These are phyloP conservation scores for Wilcoxina mikolae DNA, from an alignment of 495 filamentous ascomycete species.

Conservation along the genomic window DNA sequence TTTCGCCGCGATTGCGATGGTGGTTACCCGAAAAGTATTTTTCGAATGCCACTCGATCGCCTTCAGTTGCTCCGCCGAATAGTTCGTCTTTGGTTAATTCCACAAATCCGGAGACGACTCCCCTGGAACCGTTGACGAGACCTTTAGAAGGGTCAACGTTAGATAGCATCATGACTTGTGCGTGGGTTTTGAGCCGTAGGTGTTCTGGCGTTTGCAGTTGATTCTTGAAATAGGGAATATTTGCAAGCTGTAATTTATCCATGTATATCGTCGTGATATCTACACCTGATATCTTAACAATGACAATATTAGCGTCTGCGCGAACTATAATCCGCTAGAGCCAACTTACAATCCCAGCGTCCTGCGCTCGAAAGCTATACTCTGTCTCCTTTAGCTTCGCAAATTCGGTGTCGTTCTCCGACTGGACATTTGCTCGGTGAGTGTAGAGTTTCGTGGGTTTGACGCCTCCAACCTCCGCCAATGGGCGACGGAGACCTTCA, in stretches of 20 bases:
- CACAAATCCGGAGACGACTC: conserved; percentile 26
- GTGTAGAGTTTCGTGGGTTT: conserved; percentile 22
- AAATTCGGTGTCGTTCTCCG: conserved; percentile 21
- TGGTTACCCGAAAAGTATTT: neutral
- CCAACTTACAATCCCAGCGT: conserved; percentile 1
- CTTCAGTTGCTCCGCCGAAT: neutral
- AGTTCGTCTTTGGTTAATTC: conserved; percentile 9
- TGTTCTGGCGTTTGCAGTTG: conserved; percentile 14
- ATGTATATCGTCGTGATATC: neutral
- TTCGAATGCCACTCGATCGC: neutral
- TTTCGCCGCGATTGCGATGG: neutral
- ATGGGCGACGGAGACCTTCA: conserved; percentile 9
- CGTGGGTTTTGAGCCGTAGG: conserved; percentile 31
- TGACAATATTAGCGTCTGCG: too few relatives aligned
- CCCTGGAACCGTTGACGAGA: conserved; percentile 42
- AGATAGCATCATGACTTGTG: conserved; percentile 35
- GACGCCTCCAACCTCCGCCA: conserved; percentile 11
- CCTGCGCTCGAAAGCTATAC: conserved; percentile 14
- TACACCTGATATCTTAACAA: neutral
- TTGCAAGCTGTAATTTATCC: neutral
- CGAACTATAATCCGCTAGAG: too few relatives aligned
- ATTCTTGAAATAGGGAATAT: neutral
- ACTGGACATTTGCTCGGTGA: conserved; percentile 12
- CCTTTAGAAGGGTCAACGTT: conserved; percentile 30
- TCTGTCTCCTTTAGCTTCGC: conserved; percentile 1